These are phyloP conservation scores for Pterocarpus macrocarpus DNA, from an alignment of 306 rosid species.

Conservation along the genomic window DNA sequence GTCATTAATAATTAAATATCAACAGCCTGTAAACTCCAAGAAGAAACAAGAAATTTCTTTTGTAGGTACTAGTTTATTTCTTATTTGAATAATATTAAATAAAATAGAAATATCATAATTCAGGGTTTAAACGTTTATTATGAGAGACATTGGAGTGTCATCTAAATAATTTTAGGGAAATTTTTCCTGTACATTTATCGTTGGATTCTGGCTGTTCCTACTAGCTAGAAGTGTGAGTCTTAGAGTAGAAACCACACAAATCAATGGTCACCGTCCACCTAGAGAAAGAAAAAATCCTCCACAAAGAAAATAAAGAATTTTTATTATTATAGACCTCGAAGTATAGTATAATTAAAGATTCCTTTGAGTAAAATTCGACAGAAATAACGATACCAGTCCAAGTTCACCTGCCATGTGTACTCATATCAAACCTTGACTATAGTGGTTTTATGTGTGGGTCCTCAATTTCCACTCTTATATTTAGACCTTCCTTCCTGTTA, in stretches of 20 bases:
- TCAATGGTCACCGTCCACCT: neutral
- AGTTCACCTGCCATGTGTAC: conserved; percentile 38
- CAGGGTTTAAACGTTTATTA: conserved; percentile 12
- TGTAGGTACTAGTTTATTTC: neutral
- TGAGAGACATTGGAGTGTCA: neutral
- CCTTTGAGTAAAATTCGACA: conserved; percentile 6
- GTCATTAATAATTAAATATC: conserved; percentile 18
- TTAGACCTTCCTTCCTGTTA: neutral
- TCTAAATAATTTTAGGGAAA: neutral
- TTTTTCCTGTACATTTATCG: neutral
- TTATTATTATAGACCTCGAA: neutral
- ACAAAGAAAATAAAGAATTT: too few species aligned
- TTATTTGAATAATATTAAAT: neutral
- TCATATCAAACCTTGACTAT: conserved; percentile 44
- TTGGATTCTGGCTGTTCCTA: neutral
- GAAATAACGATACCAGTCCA: conserved; percentile 41
- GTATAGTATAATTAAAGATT: conserved; percentile 36
- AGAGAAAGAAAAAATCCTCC: too few species aligned
- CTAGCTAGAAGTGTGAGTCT: neutral
- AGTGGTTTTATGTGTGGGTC: conserved; percentile 30
- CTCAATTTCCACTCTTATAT: conserved; percentile 23
- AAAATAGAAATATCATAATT: neutral
- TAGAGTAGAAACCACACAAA: neutral
- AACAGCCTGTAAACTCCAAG: conserved; percentile 1
- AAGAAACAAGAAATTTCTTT: neutral